Evolutionary conservation across 2,329 filamentous ascomycete species (phyloP), one percentile per base, ranked within the genome.

Genomic region (Colletotrichum ledebouriae): DNA sequence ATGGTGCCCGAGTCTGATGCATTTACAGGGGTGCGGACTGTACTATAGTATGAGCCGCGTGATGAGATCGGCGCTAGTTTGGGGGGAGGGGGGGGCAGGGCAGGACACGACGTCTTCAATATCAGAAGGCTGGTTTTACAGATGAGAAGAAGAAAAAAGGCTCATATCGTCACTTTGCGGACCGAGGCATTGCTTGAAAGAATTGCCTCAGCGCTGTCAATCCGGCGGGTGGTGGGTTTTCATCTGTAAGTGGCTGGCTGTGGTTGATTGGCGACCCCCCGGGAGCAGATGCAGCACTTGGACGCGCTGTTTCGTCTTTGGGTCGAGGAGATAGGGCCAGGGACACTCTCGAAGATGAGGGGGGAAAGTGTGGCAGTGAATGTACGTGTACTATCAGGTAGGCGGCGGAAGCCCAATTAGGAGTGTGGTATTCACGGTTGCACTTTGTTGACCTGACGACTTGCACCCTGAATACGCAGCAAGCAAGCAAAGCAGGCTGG

Each of bases 31-130:
- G n/a, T n/a, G n/a, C n/a, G n/a, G n/a, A n/a, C n/a, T n/a, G n/a
- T n/a, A n/a, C n/a, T n/a, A n/a, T 25, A 5, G 53, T 57, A 22
- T 12, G 6, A n/a, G 22, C 20, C 57, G 62, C 37, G 62, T 64
- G 55, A 61, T 61, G 63, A 44, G 57, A 66, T 66, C 41, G 63
- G 49, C 63, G 33, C 63, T 61, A 61, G 41, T 29, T 55, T 55
- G n/a, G 56, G 25, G 20, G 22, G 29, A 6, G 1, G 29, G 29
- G 29, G 9, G 29, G 29, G 29, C 29, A 29, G 29, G 25, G 4
- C 25, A 29, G 6, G 25, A 6, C 25, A 29, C 4, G 56, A 46
- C n/a, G 22, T 44, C 25, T 59, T 46, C 42, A 47, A 59, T 15
- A 34, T 46, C 41, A 59, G 42, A 59, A 25, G 15, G 42, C 13